Percentiles rank a stretch among this genome's conserved stretches.
Evolutionary conservation across 2,329 filamentous ascomycete species (phyloP).

Genomic region (Keithomyces neogunnii): DNA sequence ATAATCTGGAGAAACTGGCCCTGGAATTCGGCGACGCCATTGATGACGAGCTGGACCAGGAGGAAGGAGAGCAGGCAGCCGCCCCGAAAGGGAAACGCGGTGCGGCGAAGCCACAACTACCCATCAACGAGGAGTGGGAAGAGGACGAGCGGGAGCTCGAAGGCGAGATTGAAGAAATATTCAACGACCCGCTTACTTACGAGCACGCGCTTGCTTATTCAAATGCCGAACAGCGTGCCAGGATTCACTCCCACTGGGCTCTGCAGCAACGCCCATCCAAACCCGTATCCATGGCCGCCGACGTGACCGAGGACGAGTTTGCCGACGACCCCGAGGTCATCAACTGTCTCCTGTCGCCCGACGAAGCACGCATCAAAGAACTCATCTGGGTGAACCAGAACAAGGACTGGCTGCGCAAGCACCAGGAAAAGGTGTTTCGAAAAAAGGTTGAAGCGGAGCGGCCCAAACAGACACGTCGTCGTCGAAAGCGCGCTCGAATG

Average conservation of each 20-base stretch:
- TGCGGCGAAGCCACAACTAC: conserved; percentile 34
- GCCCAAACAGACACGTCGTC: conserved; percentile 49
- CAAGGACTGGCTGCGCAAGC: conserved; percentile 81
- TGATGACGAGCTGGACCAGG: conserved; percentile 20
- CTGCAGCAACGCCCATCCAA: conserved; percentile 38
- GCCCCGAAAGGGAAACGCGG: conserved; percentile 14
- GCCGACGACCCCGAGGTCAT: conserved; percentile 81
- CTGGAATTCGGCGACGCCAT: conserved; percentile 35
- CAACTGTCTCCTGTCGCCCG: conserved; percentile 65
- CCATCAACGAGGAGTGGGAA: conserved; percentile 54
- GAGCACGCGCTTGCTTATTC: conserved; percentile 51
- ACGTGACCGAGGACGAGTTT: conserved; percentile 75
- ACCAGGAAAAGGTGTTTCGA: conserved; percentile 76
- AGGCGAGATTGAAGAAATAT: conserved; percentile 60
- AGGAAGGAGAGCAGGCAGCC: conserved; percentile 4
- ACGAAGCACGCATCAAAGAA: conserved; percentile 77
- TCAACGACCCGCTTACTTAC: conserved; percentile 52
- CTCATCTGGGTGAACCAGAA: conserved; percentile 92
- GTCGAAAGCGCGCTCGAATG: conserved; percentile 47
- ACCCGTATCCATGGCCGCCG: conserved; percentile 48
- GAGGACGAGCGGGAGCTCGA: conserved; percentile 58
- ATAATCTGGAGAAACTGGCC: conserved; percentile 32
- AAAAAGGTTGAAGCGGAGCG: conserved; percentile 54
- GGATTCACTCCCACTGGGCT: conserved; percentile 43
- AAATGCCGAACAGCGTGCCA: conserved; percentile 46